phyloP scores from a whole-genome alignment of 1,284 basidiomycete genomes.

The Ceratorhiza oryzae-sativae region DNA sequence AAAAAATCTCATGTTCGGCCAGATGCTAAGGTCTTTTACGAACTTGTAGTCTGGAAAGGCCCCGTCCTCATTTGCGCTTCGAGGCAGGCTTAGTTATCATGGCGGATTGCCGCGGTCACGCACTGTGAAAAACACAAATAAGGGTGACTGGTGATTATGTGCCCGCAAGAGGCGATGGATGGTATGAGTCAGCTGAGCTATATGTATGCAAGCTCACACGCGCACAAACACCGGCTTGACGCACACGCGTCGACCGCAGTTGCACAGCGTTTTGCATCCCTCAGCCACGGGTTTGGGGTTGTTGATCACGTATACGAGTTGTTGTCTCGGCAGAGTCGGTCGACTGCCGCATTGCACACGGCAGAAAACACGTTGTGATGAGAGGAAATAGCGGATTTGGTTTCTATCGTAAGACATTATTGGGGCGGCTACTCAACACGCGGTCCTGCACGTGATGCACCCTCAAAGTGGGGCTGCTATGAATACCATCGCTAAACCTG shows the following conservation, averaged over 20 bases:
- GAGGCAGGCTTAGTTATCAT: too few species aligned
- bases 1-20: too few species aligned
- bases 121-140: too few species aligned
- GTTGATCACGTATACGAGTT: neutral
- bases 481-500: slow-evolving; percentile 20
- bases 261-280: neutral
- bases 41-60: too few species aligned
- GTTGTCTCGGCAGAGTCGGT: slow-evolving; percentile 7
- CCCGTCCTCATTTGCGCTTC: too few species aligned
- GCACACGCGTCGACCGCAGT: neutral
- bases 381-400: slow-evolving; percentile 11
- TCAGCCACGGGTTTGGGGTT: slow-evolving; percentile 2
- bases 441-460: slow-evolving; percentile 29
- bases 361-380: slow-evolving; percentile 31
- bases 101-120: too few species aligned
- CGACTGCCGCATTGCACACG: neutral
- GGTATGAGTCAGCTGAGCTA: neutral
- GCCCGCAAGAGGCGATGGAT: too few species aligned
- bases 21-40: too few species aligned
- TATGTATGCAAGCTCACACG: too few species aligned
- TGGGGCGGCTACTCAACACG: slow-evolving; percentile 1
- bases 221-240: neutral
- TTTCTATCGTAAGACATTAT: neutral
- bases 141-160: too few species aligned
- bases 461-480: slow-evolving; percentile 27